These are phyloP conservation scores for Rhododendron mucronatum DNA, from an alignment of 148 eudicot species.

Conservation along the genomic window DNA sequence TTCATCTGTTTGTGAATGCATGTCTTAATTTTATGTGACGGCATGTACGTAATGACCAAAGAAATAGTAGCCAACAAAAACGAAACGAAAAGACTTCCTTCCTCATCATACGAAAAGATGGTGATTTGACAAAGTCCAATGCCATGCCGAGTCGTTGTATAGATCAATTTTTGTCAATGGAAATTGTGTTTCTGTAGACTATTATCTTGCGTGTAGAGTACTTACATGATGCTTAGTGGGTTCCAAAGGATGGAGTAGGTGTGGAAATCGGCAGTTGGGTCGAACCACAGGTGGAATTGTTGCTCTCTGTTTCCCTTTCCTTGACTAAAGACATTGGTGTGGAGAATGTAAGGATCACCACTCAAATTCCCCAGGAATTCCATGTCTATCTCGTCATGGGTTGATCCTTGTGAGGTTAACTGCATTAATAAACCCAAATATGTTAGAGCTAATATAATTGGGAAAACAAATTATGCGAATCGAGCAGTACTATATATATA, in stretches of 20 bases:
- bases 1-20: not conserved
- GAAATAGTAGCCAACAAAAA: too few relatives aligned
- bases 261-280: slow-evolving; percentile 1
- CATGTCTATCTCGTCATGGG: slow-evolving; percentile 1
- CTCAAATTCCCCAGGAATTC: slow-evolving; percentile 3
- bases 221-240: not conserved
- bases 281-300: not conserved
- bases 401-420: not conserved
- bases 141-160: not conserved
- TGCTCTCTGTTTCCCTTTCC: not conserved
- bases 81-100: too few relatives aligned
- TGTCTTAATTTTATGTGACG: too few relatives aligned
- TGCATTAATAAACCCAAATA: not conserved
- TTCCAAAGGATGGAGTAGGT: not conserved
- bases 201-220: not conserved
- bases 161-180: not conserved
- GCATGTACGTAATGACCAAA: too few relatives aligned
- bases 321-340: not conserved
- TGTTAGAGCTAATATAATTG: not conserved
- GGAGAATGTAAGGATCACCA: not conserved
- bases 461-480: not conserved
- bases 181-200: not conserved
- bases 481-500: not conserved
- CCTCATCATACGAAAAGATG: not conserved
- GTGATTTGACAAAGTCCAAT: not conserved